These are phyloP conservation scores for Venturia carpophila DNA, from an alignment of 2,329 filamentous ascomycete species.

Conservation along the genomic window DNA sequence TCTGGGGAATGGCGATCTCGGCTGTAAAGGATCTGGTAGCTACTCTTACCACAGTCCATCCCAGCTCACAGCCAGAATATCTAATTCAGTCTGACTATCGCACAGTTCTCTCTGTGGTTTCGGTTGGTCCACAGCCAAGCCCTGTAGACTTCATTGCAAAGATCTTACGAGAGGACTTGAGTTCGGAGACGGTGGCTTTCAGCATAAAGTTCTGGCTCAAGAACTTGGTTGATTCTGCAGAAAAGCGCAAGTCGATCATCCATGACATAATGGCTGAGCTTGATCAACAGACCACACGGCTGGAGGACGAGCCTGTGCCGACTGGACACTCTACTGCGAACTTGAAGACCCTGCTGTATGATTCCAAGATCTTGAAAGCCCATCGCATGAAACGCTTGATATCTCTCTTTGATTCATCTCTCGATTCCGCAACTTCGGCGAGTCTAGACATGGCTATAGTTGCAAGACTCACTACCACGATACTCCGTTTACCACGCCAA, in stretches of 20 bases:
- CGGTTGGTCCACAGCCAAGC: not conserved
- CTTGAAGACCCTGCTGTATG: not conserved
- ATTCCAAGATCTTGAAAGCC: not conserved
- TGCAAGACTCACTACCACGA: not conserved
- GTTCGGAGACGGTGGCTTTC: not conserved
- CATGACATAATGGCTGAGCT: constrained; percentile 4
- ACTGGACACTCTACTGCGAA: not conserved
- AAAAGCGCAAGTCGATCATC: not conserved
- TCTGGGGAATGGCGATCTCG: constrained; percentile 46
- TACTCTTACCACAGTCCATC: constrained; percentile 45
- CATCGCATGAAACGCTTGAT: not conserved
- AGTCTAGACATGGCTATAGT: constrained; percentile 1
- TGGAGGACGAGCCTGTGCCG: not conserved
- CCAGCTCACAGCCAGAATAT: constrained; percentile 51
- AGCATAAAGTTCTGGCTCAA: constrained; percentile 15
- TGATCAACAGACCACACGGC: not conserved
- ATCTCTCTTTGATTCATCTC: not conserved
- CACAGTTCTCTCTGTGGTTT: constrained; percentile 28
- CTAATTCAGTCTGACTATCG: constrained; percentile 40
- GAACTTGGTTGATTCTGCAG: not conserved
- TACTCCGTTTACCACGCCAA: not conserved
- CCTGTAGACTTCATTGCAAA: not conserved
- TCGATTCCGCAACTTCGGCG: not conserved
- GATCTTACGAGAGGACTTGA: constrained; percentile 21
- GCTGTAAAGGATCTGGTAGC: constrained; percentile 42